phyloP scores from a whole-genome alignment of 805 yeast genomes.

The Candida maesae region DNA sequence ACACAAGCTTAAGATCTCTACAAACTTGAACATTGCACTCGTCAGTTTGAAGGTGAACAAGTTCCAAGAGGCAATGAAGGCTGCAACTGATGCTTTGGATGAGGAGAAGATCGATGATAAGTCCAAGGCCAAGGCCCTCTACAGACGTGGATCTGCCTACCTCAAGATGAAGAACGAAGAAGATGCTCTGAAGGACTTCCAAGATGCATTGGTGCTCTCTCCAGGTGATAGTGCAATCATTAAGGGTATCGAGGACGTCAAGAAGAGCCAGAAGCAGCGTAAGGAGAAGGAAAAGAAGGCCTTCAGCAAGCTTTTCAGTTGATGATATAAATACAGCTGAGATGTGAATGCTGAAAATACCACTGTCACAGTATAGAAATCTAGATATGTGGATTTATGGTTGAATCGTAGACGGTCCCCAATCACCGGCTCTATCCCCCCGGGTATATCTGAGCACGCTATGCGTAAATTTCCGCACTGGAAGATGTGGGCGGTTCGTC shows the following conservation, averaged over 20 bases:
- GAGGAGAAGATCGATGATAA: constrained; percentile 51
- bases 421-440: too few relatives aligned
- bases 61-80: constrained; percentile 49
- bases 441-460: constrained; percentile 4
- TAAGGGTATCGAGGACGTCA: constrained; percentile 60
- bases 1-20: constrained; percentile 55
- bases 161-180: constrained; percentile 62
- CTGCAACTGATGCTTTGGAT: constrained; percentile 65
- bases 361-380: too few relatives aligned
- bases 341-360: too few relatives aligned
- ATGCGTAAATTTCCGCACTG: constrained; percentile 12
- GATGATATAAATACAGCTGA: not conserved
- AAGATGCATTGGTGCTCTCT: constrained; percentile 56
- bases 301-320: constrained; percentile 61
- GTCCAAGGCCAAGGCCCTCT: constrained; percentile 79
- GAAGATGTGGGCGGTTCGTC: constrained; percentile 1
- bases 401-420: too few relatives aligned
- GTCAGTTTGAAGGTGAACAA: constrained; percentile 63
- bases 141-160: constrained; percentile 80
- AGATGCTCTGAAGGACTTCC: constrained; percentile 61
- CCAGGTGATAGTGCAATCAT: constrained; percentile 72
- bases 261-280: constrained; percentile 46
- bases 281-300: constrained; percentile 70
- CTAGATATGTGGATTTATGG: too few relatives aligned
- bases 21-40: constrained; percentile 70